Base-by-base conservation (phyloP, 352 stramenopile species). In the Globisporangium paddicum region DNA sequence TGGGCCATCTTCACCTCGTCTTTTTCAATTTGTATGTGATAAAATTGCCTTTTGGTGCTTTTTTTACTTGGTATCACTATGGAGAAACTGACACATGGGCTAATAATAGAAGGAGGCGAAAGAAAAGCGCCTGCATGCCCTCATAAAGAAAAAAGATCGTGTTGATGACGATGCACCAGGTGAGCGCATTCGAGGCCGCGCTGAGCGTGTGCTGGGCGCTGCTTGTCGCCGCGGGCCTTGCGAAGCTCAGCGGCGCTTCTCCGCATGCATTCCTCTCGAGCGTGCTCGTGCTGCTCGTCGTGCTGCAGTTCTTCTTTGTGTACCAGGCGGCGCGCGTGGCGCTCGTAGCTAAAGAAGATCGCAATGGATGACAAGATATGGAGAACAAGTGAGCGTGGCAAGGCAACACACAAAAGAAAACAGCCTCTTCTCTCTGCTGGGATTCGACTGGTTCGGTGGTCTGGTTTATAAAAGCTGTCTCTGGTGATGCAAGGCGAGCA, bases 221-320 rank as follows among this genome's bases (percentile, higher is more conserved):
- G 25, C 34, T 67, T 4, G 64, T 71, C 14, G 46, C 71, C 7
- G 63, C 69, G 13, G 44, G 69, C 16, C 47, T 77, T 5, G 62
- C 60, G 16, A 63, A 56, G 25, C 23, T 77, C 21, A 42, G 58
- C 3, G 5, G 28, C 38, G 40, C 55, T 47, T 46, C 62, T 40
- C 23, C n/a, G 21, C 48, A 7, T 37, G 51, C 41, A 57, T 77
- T 80, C 51, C 13, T 79, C 37, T 49, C 65, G 37, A 55, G 65
- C 44, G 9, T 58, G 28, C 68, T 79, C 32, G 25, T 62, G 30
- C 32, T 68, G 7, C 70, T 89, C 25, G 66, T 91, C 32, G 28
- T 67, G 47, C 38, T 87, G 9, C 79, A 91, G 62, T 68, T 75
- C 52, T 75, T 70, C 56, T 85, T 73, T 54, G 64, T 89, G 37